Percentiles rank a stretch among this genome's conserved stretches.
phyloP scores from a whole-genome alignment of 805 yeast species.

The Saturnispora galanensis region DNA sequence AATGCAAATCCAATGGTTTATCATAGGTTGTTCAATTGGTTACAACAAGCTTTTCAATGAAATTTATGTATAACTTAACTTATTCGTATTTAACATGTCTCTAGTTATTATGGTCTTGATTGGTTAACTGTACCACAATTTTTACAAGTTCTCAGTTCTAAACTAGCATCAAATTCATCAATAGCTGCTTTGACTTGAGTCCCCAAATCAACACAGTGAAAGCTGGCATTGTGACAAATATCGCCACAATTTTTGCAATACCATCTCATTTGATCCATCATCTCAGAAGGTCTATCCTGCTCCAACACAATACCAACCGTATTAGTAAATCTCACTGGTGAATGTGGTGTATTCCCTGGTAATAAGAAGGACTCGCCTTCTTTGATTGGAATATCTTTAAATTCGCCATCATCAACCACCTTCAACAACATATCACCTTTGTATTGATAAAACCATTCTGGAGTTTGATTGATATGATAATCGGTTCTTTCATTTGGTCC shows the following conservation, averaged over 20 bases:
- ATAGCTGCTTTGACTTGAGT: constrained; percentile 85
- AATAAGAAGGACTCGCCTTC: constrained; percentile 87
- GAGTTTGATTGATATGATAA: constrained; percentile 88
- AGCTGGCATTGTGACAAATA: constrained; percentile 56
- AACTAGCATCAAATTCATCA: constrained; percentile 52
- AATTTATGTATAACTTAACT: not conserved
- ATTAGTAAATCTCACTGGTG: constrained; percentile 76
- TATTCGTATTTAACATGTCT: not conserved
- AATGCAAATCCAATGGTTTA: constrained; percentile 70
- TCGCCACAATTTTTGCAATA: constrained; percentile 65
- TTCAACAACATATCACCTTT: constrained; percentile 78
- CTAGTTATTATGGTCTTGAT: constrained; percentile 40
- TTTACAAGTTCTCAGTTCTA: constrained; percentile 58
- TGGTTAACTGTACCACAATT: constrained; percentile 65
- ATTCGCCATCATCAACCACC: constrained; percentile 72
- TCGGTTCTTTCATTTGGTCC: constrained; percentile 94
- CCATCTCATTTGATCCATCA: constrained; percentile 75
- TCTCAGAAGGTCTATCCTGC: constrained; percentile 74
- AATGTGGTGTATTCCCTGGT: constrained; percentile 81
- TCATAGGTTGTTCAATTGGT: constrained; percentile 64
- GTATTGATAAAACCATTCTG: constrained; percentile 85
- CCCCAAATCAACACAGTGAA: constrained; percentile 75
- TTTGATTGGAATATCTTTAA: constrained; percentile 61
- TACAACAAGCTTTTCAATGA: constrained; percentile 41
- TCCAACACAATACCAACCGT: constrained; percentile 89